A percentile compares a stretch with the other conserved stretches of the same genome.
phyloP scores from a whole-genome alignment of 495 filamentous ascomycete species.

The Tuber umbilicatum region DNA sequence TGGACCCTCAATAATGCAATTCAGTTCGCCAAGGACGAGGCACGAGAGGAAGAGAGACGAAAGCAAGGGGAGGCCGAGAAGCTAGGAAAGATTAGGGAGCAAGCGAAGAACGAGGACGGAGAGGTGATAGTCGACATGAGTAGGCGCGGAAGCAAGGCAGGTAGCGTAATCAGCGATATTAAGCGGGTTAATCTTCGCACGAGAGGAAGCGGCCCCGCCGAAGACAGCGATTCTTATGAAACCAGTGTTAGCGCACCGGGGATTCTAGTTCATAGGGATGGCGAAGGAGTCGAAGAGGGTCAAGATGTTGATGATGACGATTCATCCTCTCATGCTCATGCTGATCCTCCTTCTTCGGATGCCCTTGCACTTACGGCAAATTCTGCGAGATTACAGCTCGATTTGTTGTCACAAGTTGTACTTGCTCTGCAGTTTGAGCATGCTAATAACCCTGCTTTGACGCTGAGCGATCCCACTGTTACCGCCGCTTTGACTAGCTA shows the following conservation, averaged over 20 bases:
- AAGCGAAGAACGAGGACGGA: constrained; percentile 32
- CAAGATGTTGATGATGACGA: constrained; percentile 39
- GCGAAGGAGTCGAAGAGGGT: constrained; percentile 21
- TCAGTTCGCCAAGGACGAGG: constrained; percentile 96
- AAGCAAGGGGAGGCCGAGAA: constrained; percentile 66
- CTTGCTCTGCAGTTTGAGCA: constrained; percentile 71
- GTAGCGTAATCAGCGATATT: constrained; percentile 13
- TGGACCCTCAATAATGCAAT: constrained; percentile 99
- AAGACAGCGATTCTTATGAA: constrained; percentile 49
- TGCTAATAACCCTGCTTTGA: constrained; percentile 58
- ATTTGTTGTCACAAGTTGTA: constrained; percentile 76
- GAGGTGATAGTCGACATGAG: constrained; percentile 12
- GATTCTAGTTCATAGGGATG: constrained; percentile 36
- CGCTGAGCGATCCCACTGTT: constrained; percentile 66
- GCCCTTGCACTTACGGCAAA: constrained; percentile 93
- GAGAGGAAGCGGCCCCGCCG: constrained; percentile 14
- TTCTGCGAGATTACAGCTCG: constrained; percentile 85
- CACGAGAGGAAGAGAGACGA: constrained; percentile 74
- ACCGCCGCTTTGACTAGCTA: constrained; percentile 78
- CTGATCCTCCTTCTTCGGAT: constrained; percentile 49
- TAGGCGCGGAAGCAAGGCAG: constrained; percentile 15
- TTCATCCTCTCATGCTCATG: constrained; percentile 26
- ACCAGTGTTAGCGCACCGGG: constrained; percentile 50
- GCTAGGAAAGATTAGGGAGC: constrained; percentile 56
- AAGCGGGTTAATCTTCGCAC: constrained; percentile 16